Evolutionary conservation across 176 grass and related monocot genomes (phyloP).

Genomic region (Avena eriantha): DNA sequence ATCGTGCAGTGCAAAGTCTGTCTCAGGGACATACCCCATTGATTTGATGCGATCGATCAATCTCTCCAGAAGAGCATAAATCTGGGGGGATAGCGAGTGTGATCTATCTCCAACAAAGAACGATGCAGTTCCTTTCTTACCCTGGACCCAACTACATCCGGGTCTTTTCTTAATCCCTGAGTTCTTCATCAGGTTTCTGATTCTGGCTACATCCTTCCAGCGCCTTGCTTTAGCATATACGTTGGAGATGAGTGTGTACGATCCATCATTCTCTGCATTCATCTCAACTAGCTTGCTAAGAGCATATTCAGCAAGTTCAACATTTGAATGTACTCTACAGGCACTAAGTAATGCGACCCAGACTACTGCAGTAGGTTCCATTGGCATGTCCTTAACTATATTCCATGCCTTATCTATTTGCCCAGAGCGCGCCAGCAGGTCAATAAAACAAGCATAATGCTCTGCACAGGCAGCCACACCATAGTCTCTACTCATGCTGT

Average conservation of each 20-base stretch:
- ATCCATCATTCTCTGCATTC: conserved; percentile 76
- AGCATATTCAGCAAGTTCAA: conserved; percentile 89
- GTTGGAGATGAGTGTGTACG: conserved; percentile 88
- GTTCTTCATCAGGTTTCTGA: conserved; percentile 69
- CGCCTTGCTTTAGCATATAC: conserved; percentile 80
- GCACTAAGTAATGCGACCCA: conserved; percentile 84
- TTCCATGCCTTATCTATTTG: conserved; percentile 75
- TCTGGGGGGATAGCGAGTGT: conserved; percentile 66
- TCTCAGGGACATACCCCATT: conserved; percentile 83
- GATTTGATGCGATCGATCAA: conserved; percentile 76
- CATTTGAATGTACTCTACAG: conserved; percentile 81
- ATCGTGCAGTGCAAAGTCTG: conserved; percentile 80
- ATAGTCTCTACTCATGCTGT: conserved; percentile 66
- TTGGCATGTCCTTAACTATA: conserved; percentile 73
- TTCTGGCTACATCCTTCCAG: conserved; percentile 85
- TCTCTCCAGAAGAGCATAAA: conserved; percentile 68
- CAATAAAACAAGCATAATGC: conserved; percentile 90
- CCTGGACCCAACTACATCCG: conserved; percentile 87
- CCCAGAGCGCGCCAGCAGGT: conserved; percentile 77
- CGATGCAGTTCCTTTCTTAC: conserved; percentile 72
- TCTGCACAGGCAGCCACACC: conserved; percentile 60
- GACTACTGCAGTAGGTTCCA: conserved; percentile 73
- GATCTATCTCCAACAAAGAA: conserved; percentile 90
- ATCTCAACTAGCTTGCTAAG: conserved; percentile 59
- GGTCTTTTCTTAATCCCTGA: conserved; percentile 83